These are phyloP conservation scores for Fusarium sp. DNA, from an alignment of 2,329 filamentous ascomycete genomes.

Conservation along the genomic window DNA sequence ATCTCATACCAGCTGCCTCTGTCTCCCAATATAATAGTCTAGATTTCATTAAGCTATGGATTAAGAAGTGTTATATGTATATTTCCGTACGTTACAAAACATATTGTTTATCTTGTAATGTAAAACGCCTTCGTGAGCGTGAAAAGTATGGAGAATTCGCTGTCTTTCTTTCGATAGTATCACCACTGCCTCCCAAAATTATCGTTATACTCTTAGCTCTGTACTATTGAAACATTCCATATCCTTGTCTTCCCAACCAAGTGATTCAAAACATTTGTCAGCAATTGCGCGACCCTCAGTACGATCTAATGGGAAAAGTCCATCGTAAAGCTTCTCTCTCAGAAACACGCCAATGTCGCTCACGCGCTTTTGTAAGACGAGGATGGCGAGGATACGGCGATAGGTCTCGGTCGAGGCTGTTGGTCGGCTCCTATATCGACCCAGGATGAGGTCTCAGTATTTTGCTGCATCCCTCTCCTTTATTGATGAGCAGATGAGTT, in stretches of 20 bases:
- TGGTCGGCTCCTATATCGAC: background rate
- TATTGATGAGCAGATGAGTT: background rate
- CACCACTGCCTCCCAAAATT: background rate
- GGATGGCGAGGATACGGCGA: too few relatives aligned
- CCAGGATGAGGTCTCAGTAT: background rate
- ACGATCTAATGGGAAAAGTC: background rate
- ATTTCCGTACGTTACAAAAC: too few relatives aligned
- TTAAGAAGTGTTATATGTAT: fast-evolving
- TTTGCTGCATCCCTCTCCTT: background rate
- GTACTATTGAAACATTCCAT: background rate
- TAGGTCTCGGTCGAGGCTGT: too few relatives aligned
- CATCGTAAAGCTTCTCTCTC: background rate
- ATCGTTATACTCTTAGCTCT: background rate
- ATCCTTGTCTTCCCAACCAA: background rate
- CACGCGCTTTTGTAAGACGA: too few relatives aligned
- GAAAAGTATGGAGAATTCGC: fast-evolving
- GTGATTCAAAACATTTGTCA: background rate
- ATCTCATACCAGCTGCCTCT: fast-evolving
- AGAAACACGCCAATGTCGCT: too few relatives aligned
- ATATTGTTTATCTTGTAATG: too few relatives aligned
- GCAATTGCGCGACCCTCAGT: background rate
- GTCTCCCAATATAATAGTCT: too few relatives aligned
- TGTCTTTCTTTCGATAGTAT: background rate
- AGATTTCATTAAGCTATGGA: too few relatives aligned
- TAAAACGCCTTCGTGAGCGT: too few relatives aligned